Evolutionary conservation across 371 early-diverging fungal genomes (phyloP).

Genomic region (Funneliformis caledonium): DNA sequence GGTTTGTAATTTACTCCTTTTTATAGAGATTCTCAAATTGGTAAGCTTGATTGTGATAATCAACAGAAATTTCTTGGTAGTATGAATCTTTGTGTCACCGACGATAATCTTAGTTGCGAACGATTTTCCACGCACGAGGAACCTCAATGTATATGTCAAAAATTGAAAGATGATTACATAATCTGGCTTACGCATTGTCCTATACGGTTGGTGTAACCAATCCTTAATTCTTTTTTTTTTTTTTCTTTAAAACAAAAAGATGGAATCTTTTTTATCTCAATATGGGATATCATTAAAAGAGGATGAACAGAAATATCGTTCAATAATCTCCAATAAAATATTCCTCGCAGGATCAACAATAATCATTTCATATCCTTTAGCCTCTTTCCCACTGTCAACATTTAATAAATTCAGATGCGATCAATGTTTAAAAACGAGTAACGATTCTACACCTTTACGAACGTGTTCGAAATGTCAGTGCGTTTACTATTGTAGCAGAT

Average conservation of each 20-base stretch:
- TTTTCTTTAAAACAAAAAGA: background rate
- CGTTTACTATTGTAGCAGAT: constrained; percentile 11
- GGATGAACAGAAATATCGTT: background rate
- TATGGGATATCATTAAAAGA: background rate
- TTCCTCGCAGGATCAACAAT: background rate
- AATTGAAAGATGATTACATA: no score
- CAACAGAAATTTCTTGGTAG: no score
- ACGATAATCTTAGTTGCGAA: no score
- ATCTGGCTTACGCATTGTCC: no score
- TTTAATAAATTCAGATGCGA: background rate
- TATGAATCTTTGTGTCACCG: no score
- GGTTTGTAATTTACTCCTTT: no score
- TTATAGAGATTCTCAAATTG: no score
- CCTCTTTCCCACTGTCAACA: background rate
- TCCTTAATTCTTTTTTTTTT: no score
- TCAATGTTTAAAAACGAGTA: constrained; percentile 28
- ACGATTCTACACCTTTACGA: background rate
- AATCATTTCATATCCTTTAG: constrained; percentile 7
- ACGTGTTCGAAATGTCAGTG: constrained; percentile 29
- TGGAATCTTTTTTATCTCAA: constrained; percentile 11
- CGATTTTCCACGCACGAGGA: no score
- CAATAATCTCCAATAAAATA: background rate
- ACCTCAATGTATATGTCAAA: no score
- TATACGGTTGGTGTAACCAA: no score
- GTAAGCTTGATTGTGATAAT: no score